Percentiles rank a stretch among this genome's conserved stretches.
Conservation (phyloP, 1,284 basidiomycete genomes). For the Malassezia sympodialis region DNA sequence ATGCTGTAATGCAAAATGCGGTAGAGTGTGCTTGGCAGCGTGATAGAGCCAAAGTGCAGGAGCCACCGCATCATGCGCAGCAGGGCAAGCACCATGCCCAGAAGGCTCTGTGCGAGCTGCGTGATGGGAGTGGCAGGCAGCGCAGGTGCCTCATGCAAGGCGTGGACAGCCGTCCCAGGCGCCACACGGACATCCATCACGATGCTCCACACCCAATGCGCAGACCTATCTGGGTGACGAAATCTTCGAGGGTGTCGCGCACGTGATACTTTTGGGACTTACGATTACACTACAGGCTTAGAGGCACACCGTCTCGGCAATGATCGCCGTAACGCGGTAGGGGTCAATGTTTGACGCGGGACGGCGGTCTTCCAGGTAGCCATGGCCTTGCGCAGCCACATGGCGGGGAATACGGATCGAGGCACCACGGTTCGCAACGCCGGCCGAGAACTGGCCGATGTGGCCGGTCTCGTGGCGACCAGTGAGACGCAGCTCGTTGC, state of each 20-base stretch:
- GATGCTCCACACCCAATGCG: background rate
- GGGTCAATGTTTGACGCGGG: constrained; percentile 86
- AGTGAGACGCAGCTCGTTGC: constrained; percentile 47
- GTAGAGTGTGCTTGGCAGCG: constrained; percentile 38
- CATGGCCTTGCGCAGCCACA: constrained; percentile 79
- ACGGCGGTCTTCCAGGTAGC: constrained; percentile 60
- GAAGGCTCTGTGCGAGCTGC: constrained; percentile 27
- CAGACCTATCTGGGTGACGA: too few species aligned
- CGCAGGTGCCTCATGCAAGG: background rate
- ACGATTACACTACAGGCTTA: background rate
- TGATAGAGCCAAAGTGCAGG: constrained; percentile 36
- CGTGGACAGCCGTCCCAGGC: background rate
- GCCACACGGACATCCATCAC: background rate
- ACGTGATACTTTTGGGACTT: background rate
- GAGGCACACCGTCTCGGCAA: constrained; percentile 64
- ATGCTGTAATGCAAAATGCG: constrained; percentile 40
- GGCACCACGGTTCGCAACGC: constrained; percentile 90
- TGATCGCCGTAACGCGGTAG: constrained; percentile 56
- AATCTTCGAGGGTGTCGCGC: background rate
- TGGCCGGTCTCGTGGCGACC: constrained; percentile 72
- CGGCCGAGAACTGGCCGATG: constrained; percentile 82
- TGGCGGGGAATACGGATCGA: constrained; percentile 67
- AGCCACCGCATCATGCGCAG: constrained; percentile 31
- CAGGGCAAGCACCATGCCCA: constrained; percentile 31
- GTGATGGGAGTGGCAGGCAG: constrained; percentile 8